These are phyloP conservation scores for Cenchrus purpureus DNA, from an alignment of 176 grass and related monocot species.

Conservation along the genomic window DNA sequence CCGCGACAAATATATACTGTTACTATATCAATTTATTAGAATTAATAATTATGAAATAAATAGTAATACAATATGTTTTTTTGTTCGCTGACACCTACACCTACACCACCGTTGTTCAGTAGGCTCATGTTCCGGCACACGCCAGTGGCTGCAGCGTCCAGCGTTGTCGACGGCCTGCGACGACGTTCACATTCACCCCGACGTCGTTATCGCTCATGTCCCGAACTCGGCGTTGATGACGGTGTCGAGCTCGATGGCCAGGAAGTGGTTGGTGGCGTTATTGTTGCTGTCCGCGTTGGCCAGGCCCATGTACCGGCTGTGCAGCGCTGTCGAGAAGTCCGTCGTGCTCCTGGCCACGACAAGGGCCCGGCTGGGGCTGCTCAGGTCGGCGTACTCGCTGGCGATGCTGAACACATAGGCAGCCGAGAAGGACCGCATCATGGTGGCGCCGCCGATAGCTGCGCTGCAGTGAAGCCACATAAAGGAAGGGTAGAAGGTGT, in stretches of 20 bases:
- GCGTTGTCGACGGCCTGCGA: slow-evolving; percentile 34
- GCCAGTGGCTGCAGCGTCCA: slow-evolving; percentile 37
- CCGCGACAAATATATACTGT: no score
- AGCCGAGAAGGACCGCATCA: slow-evolving; percentile 48
- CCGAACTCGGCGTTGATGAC: slow-evolving; percentile 54
- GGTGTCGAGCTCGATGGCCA: slow-evolving; percentile 57
- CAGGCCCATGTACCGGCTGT: slow-evolving; percentile 60
- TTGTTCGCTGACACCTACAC: slow-evolving; percentile 36
- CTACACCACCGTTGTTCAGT: slow-evolving; percentile 36
- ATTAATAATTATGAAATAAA: no score
- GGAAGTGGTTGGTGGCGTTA: slow-evolving; percentile 58
- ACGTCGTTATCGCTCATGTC: slow-evolving; percentile 60
- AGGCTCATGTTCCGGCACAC: slow-evolving; percentile 53
- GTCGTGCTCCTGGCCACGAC: slow-evolving; percentile 30
- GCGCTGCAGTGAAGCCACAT: neutral
- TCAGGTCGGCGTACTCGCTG: slow-evolving; percentile 44
- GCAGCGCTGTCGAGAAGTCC: slow-evolving; percentile 47
- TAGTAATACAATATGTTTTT: no score
- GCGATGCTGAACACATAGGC: slow-evolving; percentile 55
- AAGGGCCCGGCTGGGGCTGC: slow-evolving; percentile 52
- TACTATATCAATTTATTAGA: no score
- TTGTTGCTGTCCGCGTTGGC: slow-evolving; percentile 49
- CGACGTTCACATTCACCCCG: slow-evolving; percentile 47
- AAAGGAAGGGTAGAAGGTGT: slow-evolving; percentile 49
- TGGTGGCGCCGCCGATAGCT: neutral